Evolutionary conservation across 371 early-diverging fungal genomes (phyloP).

Genomic region (Lichtheimia hyalospora): DNA sequence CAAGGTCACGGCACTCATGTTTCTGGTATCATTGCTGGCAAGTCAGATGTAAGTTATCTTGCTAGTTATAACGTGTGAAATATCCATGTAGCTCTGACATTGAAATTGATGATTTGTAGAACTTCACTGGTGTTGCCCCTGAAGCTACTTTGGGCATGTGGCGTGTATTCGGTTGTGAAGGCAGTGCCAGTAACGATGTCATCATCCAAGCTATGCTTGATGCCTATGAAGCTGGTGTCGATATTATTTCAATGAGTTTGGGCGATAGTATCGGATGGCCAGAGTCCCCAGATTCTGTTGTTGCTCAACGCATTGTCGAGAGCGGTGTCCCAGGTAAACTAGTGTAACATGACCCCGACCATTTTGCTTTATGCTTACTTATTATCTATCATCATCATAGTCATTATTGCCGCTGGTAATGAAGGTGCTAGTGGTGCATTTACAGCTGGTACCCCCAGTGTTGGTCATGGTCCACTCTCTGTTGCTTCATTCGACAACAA

Average conservation of each 20-base stretch:
- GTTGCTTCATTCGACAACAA: constrained; percentile 61
- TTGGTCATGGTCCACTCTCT: constrained; percentile 42
- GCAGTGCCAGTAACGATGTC: constrained; percentile 53
- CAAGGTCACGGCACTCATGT: constrained; percentile 68
- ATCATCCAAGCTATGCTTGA: constrained; percentile 61
- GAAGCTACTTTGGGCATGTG: constrained; percentile 55
- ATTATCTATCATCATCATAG: constrained; percentile 1
- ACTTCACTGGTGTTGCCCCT: constrained; percentile 65
- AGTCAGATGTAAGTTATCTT: constrained; percentile 26
- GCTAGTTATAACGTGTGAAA: neutral
- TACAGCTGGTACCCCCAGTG: constrained; percentile 45
- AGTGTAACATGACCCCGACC: neutral
- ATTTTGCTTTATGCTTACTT: neutral
- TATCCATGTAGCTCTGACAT: neutral
- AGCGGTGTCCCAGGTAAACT: constrained; percentile 27
- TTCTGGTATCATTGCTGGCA: constrained; percentile 67
- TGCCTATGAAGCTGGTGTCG: constrained; percentile 57
- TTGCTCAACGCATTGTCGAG: constrained; percentile 40
- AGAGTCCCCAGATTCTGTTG: constrained; percentile 37
- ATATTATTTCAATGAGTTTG: constrained; percentile 65
- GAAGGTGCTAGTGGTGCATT: constrained; percentile 47
- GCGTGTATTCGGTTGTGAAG: constrained; percentile 64
- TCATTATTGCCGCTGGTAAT: constrained; percentile 60
- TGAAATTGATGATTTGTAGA: constrained; percentile 11
- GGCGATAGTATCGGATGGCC: constrained; percentile 62